Conservation (phyloP, 768 basidiomycete genomes). For the Lepiota subincarnata region DNA sequence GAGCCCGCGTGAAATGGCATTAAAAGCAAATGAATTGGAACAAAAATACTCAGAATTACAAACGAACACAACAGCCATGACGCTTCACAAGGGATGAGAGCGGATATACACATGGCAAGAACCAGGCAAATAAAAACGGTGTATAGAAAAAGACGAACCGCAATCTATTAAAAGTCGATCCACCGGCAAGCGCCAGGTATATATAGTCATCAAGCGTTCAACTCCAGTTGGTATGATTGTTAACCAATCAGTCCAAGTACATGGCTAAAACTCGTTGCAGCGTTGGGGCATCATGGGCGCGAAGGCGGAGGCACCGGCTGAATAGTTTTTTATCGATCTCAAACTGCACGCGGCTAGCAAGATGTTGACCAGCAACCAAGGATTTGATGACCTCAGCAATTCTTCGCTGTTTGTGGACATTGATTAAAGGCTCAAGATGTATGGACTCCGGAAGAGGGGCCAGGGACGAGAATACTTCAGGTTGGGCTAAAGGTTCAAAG, state of each 20-base stretch:
- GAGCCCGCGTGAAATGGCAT: too few relatives aligned
- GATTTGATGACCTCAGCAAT: slow-evolving; percentile 79
- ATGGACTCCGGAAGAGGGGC: slow-evolving; percentile 71
- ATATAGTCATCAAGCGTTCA: too few relatives aligned
- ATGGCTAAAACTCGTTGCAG: slow-evolving; percentile 38
- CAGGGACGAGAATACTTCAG: slow-evolving; percentile 75
- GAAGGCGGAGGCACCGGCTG: slow-evolving; percentile 67
- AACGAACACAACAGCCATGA: too few relatives aligned
- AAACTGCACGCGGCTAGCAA: slow-evolving; percentile 69
- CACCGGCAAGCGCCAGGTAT: neutral
- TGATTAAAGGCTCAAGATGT: slow-evolving; percentile 81
- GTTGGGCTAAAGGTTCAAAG: slow-evolving; percentile 67
- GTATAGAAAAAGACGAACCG: too few relatives aligned
- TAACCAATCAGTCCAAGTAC: slow-evolving; percentile 16
- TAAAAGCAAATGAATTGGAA: too few relatives aligned
- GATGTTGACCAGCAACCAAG: slow-evolving; percentile 78
- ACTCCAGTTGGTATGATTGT: neutral
- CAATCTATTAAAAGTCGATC: too few relatives aligned
- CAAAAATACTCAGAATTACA: too few relatives aligned
- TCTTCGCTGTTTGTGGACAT: slow-evolving; percentile 83
- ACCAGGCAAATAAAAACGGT: too few relatives aligned
- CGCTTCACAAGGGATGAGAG: too few relatives aligned
- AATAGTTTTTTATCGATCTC: slow-evolving; percentile 72
- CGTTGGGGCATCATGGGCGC: slow-evolving; percentile 55
- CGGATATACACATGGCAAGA: too few relatives aligned